Percentiles rank a stretch among this genome's conserved stretches.
These are phyloP conservation scores for Aspergillus flavus DNA, from an alignment of 2,329 filamentous ascomycete genomes.

Conservation along the genomic window DNA sequence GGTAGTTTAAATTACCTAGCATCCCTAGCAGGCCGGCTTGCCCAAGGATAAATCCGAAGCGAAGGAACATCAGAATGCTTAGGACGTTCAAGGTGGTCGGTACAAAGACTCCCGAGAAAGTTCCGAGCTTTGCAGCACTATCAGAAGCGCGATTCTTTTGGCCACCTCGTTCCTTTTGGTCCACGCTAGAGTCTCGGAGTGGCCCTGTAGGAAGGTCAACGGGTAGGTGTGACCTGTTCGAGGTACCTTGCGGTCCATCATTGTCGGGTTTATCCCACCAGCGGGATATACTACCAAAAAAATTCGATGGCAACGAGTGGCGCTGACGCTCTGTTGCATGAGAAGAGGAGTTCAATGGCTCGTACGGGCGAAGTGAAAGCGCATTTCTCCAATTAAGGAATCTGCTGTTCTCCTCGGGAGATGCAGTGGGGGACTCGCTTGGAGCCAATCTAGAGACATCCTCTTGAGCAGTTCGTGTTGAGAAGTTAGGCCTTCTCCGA, in stretches of 20 bases:
- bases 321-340: conserved; percentile 17
- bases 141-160: conserved; percentile 30
- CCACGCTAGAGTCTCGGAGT: conserved; percentile 28
- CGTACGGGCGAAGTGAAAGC: conserved; percentile 27
- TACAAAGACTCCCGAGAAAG: conserved; percentile 79
- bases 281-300: conserved; percentile 27
- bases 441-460: conserved; percentile 40
- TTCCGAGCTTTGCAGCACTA: conserved; percentile 66
- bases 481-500: conserved; percentile 43
- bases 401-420: conserved; percentile 26
- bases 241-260: conserved; percentile 13
- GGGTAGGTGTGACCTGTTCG: conserved; percentile 10
- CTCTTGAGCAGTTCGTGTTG: conserved; percentile 41
- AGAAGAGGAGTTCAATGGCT: conserved; percentile 25
- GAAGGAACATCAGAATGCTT: conserved; percentile 89
- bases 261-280: conserved; percentile 27
- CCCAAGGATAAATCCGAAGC: conserved; percentile 82
- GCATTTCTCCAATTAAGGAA: conserved; percentile 26
- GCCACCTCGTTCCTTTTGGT: conserved; percentile 35
- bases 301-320: conserved; percentile 24
- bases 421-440: conserved; percentile 27
- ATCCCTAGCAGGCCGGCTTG: conserved; percentile 79
- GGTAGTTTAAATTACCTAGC: conserved; percentile 60
- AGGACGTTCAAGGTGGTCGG: conserved; percentile 87
- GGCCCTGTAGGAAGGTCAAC: conserved; percentile 23